A percentile compares a stretch with the other conserved stretches of the same genome.
phyloP scores from a whole-genome alignment of 2,329 filamentous ascomycete genomes.

The Colletotrichum sp. region DNA sequence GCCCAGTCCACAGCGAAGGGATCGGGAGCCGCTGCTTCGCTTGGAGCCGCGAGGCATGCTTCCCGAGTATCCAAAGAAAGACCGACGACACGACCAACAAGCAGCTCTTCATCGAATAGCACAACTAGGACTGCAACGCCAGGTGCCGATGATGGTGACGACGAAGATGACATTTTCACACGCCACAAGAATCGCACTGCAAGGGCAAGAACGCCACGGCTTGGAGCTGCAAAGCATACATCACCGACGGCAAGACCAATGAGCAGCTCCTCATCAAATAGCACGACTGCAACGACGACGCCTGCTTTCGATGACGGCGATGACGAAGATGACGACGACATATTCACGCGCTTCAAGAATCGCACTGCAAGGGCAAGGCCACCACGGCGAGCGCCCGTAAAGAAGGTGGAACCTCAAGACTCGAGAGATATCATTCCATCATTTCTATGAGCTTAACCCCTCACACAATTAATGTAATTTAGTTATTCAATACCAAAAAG shows the following conservation, averaged over 20 bases:
- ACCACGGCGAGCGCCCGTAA: slow-evolving; percentile 25
- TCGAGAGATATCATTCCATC: slow-evolving; percentile 22
- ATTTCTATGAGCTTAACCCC: neutral
- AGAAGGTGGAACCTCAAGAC: slow-evolving; percentile 11
- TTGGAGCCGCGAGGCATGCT: neutral
- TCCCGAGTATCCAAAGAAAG: neutral
- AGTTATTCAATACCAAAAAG: neutral
- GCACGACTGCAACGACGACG: slow-evolving; percentile 25
- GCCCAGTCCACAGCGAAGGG: neutral
- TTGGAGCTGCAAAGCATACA: neutral
- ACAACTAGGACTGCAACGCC: slow-evolving; percentile 24
- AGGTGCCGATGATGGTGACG: neutral
- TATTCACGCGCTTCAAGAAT: slow-evolving; percentile 18
- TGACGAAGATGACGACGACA: slow-evolving; percentile 14
- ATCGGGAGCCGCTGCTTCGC: neutral
- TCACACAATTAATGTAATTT: neutral
- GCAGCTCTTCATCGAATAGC: slow-evolving; percentile 27
- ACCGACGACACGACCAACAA: neutral
- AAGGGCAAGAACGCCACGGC: neutral
- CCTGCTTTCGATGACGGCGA: neutral
- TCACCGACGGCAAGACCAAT: neutral
- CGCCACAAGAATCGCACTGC: slow-evolving; percentile 14
- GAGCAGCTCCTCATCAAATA: slow-evolving; percentile 26
- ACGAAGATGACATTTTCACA: slow-evolving; percentile 13
- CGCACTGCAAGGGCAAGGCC: neutral